Base-by-base conservation (phyloP, 148 eudicot species). In the Nepenthes mirabilis region DNA sequence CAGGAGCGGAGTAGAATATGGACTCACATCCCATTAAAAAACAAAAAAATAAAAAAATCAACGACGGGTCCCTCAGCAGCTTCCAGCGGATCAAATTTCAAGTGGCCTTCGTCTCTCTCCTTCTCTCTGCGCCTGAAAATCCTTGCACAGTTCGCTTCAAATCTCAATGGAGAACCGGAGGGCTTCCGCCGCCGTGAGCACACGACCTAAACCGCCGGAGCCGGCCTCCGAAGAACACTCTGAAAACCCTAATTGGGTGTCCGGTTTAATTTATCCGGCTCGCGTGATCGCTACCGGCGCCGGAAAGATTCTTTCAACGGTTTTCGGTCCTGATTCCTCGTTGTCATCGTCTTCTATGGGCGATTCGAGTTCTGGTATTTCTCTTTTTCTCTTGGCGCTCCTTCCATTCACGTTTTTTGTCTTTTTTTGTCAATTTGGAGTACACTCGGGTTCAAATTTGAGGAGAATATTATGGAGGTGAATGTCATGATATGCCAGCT, bases 231-330 rank as follows among this genome's bases (percentile, higher is more conserved):
- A 58, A 5, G 71, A 65, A 37, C 61, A 66, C 14, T 35, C 55
- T 66, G 63, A 62, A 68, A 84, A 75, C 80, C 82, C 90, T 77
- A 88, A 80, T 73, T 91, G 97, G 97, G 68, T 91, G 6, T 65
- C 87, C 32, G 82, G 87, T 6, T 37, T 80, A 40, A 62, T 91
- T 76, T 71, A 79, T 1, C 97, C 97, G 14, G 80, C 96, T 6
- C 79, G 79, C 14, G 47, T 71, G 58, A 73, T 91, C 14, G 90
- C 80, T 51, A 69, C 79, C 11, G 93, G 97, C 33, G 94, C 96
- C 50, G 82, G 84, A 10, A 85, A 78, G 58, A 66, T 91, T 37
- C 6, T 85, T 23, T 74, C 90, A 6, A 66, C 77, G 1, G 63
- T 80, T n/a, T 75, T 82, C 57, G 74, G 64, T 5, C 54, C 73